Evolutionary conservation across 805 yeast genomes (phyloP).

Genomic region (Suhomyces prunicola): DNA sequence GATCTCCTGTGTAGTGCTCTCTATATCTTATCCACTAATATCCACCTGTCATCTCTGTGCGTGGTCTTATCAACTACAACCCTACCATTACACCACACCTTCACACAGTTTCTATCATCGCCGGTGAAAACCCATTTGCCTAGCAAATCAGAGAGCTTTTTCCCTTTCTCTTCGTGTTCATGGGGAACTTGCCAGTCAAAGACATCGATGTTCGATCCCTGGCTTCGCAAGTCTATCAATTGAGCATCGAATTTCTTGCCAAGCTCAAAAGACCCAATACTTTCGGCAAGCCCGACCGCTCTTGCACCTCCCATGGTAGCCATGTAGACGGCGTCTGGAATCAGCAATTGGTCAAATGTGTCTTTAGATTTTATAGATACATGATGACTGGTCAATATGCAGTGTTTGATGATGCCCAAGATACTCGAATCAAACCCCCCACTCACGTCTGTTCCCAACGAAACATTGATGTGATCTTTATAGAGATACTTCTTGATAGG

Average conservation of each 20-base stretch:
- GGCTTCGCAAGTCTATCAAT: constrained; percentile 57
- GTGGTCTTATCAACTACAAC: constrained; percentile 46
- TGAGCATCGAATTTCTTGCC: constrained; percentile 89
- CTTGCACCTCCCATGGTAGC: constrained; percentile 91
- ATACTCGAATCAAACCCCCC: constrained; percentile 44
- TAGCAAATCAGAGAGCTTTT: constrained; percentile 50
- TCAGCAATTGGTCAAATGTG: constrained; percentile 48
- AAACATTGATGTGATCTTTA: constrained; percentile 65
- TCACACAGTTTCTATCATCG: constrained; percentile 81
- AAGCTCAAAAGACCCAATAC: constrained; percentile 65
- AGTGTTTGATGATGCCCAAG: constrained; percentile 30
- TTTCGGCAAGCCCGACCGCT: constrained; percentile 55
- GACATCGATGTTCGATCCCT: constrained; percentile 63
- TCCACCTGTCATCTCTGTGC: constrained; percentile 6
- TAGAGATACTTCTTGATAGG: constrained; percentile 65
- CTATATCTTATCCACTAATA: constrained; percentile 5
- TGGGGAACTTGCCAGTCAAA: constrained; percentile 69
- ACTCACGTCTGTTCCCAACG: constrained; percentile 51
- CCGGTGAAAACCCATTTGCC: constrained; percentile 93
- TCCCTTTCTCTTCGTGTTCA: constrained; percentile 10
- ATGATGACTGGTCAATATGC: constrained; percentile 41
- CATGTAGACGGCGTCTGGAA: constrained; percentile 70
- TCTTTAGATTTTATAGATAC: constrained; percentile 27
- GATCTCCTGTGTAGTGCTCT: too few species aligned
- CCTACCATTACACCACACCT: constrained; percentile 82